Conservation (phyloP, 345 rosid genomes). For the Gossypium sturtianum region DNA sequence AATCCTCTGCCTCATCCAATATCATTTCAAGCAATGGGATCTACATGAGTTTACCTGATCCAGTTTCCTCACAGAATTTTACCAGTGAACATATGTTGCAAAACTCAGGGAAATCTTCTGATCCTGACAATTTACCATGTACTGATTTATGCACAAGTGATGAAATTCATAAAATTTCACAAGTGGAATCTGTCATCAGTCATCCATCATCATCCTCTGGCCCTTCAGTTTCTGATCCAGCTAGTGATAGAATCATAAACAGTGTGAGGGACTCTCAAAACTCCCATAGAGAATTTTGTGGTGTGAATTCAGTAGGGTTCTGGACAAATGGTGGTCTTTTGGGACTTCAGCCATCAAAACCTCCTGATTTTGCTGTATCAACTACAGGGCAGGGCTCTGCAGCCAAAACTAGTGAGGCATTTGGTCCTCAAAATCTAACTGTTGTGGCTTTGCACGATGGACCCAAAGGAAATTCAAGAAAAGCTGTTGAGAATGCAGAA, state of each 20-base stretch:
- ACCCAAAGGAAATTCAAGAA: constrained; percentile 26
- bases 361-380: constrained; percentile 72
- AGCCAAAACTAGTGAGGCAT: constrained; percentile 20
- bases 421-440: constrained; percentile 18
- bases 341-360: constrained; percentile 89
- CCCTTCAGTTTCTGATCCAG: constrained; percentile 21
- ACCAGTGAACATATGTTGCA: constrained; percentile 26
- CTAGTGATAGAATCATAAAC: constrained; percentile 12
- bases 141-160: constrained; percentile 9
- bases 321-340: constrained; percentile 96
- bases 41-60: constrained; percentile 16
- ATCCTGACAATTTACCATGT: constrained; percentile 26
- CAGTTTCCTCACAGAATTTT: constrained; percentile 26
- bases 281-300: constrained; percentile 31
- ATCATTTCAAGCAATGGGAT: constrained; percentile 22
- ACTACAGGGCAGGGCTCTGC: constrained; percentile 25
- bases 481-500: constrained; percentile 26
- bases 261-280: constrained; percentile 27
- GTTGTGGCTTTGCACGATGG: constrained; percentile 13
- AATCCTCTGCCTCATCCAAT: constrained; percentile 22
- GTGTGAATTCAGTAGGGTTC: constrained; percentile 42
- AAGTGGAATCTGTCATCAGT: constrained; percentile 21
- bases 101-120: constrained; percentile 28
- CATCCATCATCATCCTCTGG: constrained; percentile 26
- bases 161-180: constrained; percentile 21